Evolutionary conservation across 2,329 filamentous ascomycete species (phyloP), one percentile per base, ranked within the genome.

Genomic region (Colletotrichum tropicicola): DNA sequence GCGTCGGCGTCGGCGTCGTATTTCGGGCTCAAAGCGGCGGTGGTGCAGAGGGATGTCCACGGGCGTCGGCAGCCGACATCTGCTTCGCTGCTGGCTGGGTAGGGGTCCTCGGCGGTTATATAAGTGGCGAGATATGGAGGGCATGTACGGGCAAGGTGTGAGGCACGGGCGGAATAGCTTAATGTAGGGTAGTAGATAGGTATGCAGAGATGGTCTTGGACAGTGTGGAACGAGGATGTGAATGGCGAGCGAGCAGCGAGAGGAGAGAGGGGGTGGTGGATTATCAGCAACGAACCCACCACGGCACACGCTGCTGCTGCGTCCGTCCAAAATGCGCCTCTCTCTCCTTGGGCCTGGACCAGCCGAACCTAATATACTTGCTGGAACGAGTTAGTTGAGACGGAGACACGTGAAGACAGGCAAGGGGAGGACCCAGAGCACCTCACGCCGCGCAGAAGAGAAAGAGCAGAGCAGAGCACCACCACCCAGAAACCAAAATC

Each of bases 11-110:
- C 21, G 23, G 47, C 48, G 61, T 65, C 10, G 61, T 65, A 61
- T 65, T 60, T 45, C n/a, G 54, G 32, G 21, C 57, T 60, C 57
- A 60, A 55, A 55, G 57, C 51, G n/a, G n/a, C n/a, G 35, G 58
- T 28, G 28, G 27, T 64, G 56, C 60, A 64, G 60, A 64, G 32
- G 13, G 23, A 30, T 39, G 53, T 60, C 48, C 39, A 41, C 32
- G 60, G 56, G 19, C 27, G 56, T 44, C 57, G 57, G 57, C 61
- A 27, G 41, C 57, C 61, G 35, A 61, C 57, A 65, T 65, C 17
- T 49, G 28, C 21, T 23, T 19, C n/a, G 30, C 12, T 28, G 30
- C 21, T 51, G 19, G 28, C 13, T 64, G 35, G 9, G 60, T 13
- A 19, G 27, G 13, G 30, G 13, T 44, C 43, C 32, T 35, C 32